phyloP scores from a whole-genome alignment of 2,329 filamentous ascomycete species.

The Exutisphaerella laricina region DNA sequence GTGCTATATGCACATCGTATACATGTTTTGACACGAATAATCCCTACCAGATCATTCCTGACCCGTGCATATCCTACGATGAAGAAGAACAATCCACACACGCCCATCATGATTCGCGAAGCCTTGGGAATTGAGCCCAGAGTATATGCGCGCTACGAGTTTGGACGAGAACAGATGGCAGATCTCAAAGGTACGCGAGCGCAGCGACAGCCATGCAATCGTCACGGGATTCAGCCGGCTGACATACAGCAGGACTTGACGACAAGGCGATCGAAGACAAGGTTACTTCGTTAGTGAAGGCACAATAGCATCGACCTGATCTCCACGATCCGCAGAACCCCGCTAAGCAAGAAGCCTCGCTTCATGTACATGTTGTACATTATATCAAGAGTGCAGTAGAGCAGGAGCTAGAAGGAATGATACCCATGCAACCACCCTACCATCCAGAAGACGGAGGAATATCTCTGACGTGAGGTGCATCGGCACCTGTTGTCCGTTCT shows the following conservation, averaged over 20 bases:
- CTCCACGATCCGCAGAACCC: too few relatives aligned
- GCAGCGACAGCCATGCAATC: background rate
- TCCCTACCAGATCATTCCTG: conserved; percentile 67
- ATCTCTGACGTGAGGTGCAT: too few relatives aligned
- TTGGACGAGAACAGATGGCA: conserved; percentile 63
- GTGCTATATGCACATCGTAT: background rate
- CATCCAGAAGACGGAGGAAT: too few relatives aligned
- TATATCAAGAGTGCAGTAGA: conserved; percentile 13
- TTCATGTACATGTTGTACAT: conserved; percentile 24
- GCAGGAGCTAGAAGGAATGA: conserved; percentile 12
- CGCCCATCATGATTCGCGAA: conserved; percentile 91
- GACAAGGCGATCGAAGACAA: conserved; percentile 66
- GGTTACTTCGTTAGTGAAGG: conserved; percentile 58
- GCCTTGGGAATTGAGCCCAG: conserved; percentile 76
- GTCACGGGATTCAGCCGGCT: conserved; percentile 4
- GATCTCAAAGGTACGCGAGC: conserved; percentile 52
- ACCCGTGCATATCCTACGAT: conserved; percentile 90
- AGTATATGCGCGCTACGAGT: conserved; percentile 85
- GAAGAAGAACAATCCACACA: conserved; percentile 98
- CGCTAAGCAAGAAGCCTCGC: too few relatives aligned
- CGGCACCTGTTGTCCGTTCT: too few relatives aligned
- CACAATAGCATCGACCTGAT: conserved; percentile 25
- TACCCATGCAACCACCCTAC: conserved; percentile 3
- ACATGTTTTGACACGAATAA: conserved; percentile 2
- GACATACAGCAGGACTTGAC: conserved; percentile 50